phyloP scores from a whole-genome alignment of 2,329 filamentous ascomycete species.

The Aspergillus versicolor region DNA sequence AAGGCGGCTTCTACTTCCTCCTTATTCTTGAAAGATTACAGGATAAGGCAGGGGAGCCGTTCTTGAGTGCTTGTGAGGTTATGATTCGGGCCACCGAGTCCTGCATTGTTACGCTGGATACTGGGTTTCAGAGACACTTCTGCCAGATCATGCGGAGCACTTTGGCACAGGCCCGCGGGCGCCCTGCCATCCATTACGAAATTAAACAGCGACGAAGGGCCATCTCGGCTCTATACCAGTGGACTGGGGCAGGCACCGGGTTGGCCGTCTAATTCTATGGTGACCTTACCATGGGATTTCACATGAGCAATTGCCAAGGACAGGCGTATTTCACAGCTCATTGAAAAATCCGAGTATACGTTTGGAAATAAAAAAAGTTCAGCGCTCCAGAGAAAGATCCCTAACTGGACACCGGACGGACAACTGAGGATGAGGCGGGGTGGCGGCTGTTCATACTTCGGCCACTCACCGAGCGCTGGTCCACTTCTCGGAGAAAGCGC shows the following conservation, averaged over 20 bases:
- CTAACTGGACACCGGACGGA: neutral
- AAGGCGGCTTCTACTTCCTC: slow-evolving; percentile 83
- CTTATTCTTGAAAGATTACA: slow-evolving; percentile 88
- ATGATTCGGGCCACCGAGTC: slow-evolving; percentile 90
- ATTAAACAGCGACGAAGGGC: slow-evolving; percentile 81
- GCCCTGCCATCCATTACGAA: slow-evolving; percentile 80
- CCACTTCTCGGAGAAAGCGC: slow-evolving; percentile 7
- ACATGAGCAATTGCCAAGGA: neutral
- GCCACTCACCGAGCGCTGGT: neutral
- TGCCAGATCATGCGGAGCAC: slow-evolving; percentile 93
- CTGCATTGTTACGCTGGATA: slow-evolving; percentile 89
- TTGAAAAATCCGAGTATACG: neutral
- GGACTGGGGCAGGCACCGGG: slow-evolving; percentile 87
- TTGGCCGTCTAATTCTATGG: slow-evolving; percentile 53
- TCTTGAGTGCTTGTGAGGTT: slow-evolving; percentile 85
- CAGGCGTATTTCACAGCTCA: neutral
- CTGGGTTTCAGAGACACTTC: slow-evolving; percentile 94
- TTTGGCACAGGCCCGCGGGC: slow-evolving; percentile 81
- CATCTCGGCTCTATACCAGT: slow-evolving; percentile 79
- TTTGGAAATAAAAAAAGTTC: neutral
- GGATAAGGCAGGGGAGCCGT: slow-evolving; percentile 80
- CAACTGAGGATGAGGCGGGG: neutral
- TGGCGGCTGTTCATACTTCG: slow-evolving; percentile 3
- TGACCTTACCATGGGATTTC: neutral
- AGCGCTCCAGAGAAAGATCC: neutral